Percentiles rank a stretch among this genome's conserved stretches.
These are phyloP conservation scores for Xylariaceae sp. DNA, from an alignment of 2,329 filamentous ascomycete genomes.

Conservation along the genomic window DNA sequence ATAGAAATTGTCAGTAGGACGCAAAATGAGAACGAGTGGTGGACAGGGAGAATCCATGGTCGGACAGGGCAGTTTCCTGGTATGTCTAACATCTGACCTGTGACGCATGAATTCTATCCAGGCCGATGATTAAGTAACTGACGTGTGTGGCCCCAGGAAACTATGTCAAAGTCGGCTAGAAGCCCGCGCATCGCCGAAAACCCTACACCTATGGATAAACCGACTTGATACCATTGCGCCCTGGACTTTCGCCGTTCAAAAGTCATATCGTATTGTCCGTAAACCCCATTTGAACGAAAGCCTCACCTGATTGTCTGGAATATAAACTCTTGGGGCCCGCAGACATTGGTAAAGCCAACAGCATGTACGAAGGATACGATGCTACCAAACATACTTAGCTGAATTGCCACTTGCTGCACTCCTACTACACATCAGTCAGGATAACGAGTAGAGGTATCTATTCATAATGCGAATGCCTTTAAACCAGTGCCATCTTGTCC, in stretches of 20 bases:
- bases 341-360: background rate
- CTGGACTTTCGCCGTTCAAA: too few species aligned
- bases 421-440: constrained; percentile 1
- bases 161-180: constrained; percentile 41
- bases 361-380: background rate
- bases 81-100: constrained; percentile 39
- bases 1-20: constrained; percentile 85
- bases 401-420: background rate
- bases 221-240: too few species aligned
- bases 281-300: too few species aligned
- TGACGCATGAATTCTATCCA: background rate
- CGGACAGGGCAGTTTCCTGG: constrained; percentile 92
- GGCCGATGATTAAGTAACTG: constrained; percentile 20
- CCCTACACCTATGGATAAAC: constrained; percentile 4
- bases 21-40: constrained; percentile 96
- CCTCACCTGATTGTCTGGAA: too few species aligned
- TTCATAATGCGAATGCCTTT: constrained; percentile 1
- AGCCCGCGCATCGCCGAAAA: constrained; percentile 10
- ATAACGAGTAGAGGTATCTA: constrained; percentile 9
- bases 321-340: too few species aligned
- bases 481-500: too few species aligned
- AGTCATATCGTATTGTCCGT: too few species aligned
- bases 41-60: constrained; percentile 75
- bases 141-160: constrained; percentile 36
- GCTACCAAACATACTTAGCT: background rate